Evolutionary conservation across 1,284 basidiomycete genomes (phyloP).

Genomic region (Pseudozyma thailandica): DNA sequence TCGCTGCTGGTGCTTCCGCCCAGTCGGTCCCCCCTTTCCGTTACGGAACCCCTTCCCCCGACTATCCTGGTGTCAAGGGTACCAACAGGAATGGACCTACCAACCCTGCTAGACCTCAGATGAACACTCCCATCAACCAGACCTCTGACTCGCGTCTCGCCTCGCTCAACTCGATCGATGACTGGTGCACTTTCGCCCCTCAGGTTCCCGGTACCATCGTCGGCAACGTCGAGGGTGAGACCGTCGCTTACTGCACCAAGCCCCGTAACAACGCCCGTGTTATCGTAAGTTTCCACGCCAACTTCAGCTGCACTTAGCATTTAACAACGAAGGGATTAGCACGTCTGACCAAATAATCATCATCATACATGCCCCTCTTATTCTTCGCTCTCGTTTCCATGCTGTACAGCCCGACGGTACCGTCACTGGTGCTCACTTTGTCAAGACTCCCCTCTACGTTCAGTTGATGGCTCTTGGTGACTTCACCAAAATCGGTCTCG

Average conservation of each 20-base stretch:
- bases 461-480: constrained; percentile 70
- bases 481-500: constrained; percentile 65
- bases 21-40: constrained; percentile 47
- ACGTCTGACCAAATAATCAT: too few relatives aligned
- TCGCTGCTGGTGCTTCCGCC: constrained; percentile 40
- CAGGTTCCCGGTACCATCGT: constrained; percentile 71
- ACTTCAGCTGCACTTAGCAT: too few relatives aligned
- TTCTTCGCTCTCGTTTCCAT: constrained; percentile 50
- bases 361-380: too few relatives aligned
- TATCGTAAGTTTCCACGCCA: constrained; percentile 45
- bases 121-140: constrained; percentile 66
- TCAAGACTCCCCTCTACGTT: constrained; percentile 68
- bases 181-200: constrained; percentile 68
- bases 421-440: constrained; percentile 65
- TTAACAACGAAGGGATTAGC: not conserved
- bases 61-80: constrained; percentile 56
- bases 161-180: constrained; percentile 64
- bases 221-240: constrained; percentile 76
- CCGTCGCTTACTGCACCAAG: constrained; percentile 79
- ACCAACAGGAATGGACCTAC: constrained; percentile 57
- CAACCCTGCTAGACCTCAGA: constrained; percentile 55
- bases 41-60: constrained; percentile 59
- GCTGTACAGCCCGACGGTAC: constrained; percentile 61
- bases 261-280: constrained; percentile 67
- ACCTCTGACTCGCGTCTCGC: constrained; percentile 61